Percentiles rank a stretch among this genome's conserved stretches.
These are phyloP conservation scores for Rhododendron henanense DNA, from an alignment of 148 eudicot genomes.

Conservation along the genomic window DNA sequence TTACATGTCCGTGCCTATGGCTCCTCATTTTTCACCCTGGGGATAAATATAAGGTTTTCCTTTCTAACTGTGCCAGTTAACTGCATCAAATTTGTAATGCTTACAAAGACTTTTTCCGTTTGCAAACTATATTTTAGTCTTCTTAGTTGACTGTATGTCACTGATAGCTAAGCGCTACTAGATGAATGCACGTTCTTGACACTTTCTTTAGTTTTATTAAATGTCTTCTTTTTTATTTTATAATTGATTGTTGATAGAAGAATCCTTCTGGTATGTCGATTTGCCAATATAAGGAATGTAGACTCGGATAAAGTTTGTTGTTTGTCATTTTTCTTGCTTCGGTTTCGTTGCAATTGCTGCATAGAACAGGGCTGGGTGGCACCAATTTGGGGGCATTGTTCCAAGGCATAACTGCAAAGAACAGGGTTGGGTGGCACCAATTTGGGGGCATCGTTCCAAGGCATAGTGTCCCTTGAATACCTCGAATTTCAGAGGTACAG, in stretches of 20 bases:
- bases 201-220: background rate
- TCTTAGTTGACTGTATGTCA: background rate
- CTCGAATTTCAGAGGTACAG: background rate
- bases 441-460: background rate
- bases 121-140: background rate
- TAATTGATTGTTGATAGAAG: background rate
- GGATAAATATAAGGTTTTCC: conserved; percentile 83
- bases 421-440: background rate
- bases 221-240: background rate
- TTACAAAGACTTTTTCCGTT: background rate
- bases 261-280: background rate
- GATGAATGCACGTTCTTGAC: background rate
- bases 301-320: background rate
- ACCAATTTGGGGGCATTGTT: background rate
- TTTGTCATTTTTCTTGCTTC: background rate
- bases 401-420: background rate
- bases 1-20: conserved; percentile 89
- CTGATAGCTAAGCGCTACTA: background rate
- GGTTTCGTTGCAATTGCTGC: background rate
- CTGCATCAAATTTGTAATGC: background rate
- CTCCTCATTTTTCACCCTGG: conserved; percentile 83
- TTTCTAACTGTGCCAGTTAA: background rate
- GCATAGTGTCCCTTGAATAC: background rate
- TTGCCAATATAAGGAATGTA: background rate
- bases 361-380: background rate